Evolutionary conservation across 1,284 basidiomycete species (phyloP), one percentile per base, ranked within the genome.

Genomic region (Mycena sp.): DNA sequence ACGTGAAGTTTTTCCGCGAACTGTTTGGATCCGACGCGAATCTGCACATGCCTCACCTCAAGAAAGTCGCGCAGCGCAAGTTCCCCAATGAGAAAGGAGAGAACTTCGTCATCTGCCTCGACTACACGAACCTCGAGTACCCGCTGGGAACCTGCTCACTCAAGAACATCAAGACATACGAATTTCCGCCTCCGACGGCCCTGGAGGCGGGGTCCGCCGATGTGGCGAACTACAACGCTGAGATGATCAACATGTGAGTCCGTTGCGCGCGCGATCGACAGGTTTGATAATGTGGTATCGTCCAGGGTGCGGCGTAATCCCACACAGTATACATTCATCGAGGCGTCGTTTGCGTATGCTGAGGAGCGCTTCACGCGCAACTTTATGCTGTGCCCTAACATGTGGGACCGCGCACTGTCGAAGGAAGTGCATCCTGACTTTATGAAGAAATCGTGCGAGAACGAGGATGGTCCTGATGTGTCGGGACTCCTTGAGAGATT

Each of bases 91-190:
- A 63, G 26, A 41, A 19, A 12, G 48, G 41, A 11, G 61, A 61
- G 45, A 53, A 56, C 46, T 55, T 55, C n/a, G 52, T 44, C 11
- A 26, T 61, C 26, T 55, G 52, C 17, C 26, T 57, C 54, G 61
- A 63, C 44, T 63, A 57, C 29, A 57, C 61, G 40, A 51, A 63
- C 44, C 3, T 32, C 41, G 28, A 17, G 26, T 58, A 58, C 37
- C 48, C 55, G 23, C 19, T 32, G 11, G 61, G 54, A 21, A 58
- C 54, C 32, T 63, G 54, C 19, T 52, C 51, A 11, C 44, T 63
- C 12, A 63, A 63, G 32, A 30, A 52, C 38, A 26, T 63, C 17
- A 40, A 43, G 19, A 58, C 48, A 49, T 58, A 63, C 38, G 28
- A 23, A 19, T 63, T 57, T 48, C 61, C 61, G 30, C 53, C 46